Evolutionary conservation across 805 yeast genomes (phyloP), one percentile per base, ranked within the genome.

Genomic region (Sungouiozyma intestinalis): DNA sequence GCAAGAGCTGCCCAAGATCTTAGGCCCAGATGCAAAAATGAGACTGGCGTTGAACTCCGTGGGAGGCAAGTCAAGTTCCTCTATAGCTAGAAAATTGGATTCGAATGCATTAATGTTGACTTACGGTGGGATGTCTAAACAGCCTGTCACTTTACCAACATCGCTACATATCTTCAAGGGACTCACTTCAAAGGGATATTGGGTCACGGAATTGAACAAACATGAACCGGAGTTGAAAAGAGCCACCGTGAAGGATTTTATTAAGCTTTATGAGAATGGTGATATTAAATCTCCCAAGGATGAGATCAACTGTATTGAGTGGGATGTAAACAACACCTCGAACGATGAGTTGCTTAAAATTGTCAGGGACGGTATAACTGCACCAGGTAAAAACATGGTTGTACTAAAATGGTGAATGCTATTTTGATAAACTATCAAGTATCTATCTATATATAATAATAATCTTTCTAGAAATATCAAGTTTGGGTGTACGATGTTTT

Each of bases 41-140:
- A 80, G 76, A 60, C 68, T 92, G 40, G 99, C 86, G 1, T 68
- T 92, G 49, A 92, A 92, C 64, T 85, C 95, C 55, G 90, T 94
- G 31, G 97, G 98, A 42, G 99, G 99, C 29, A 74, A 81, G 46
- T 81, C 86, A 32, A 76, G 86, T 16, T 71, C 94, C 0, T 81
- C 81, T 35, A 71, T 92, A 51, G 90, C 95, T 8, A 73, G 96
- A 51, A 90, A 87, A 60, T 71, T 92, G 43, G 78, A 77, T 33
- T 65, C 68, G 14, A 77, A 84, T 52, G 95, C 92, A 1, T 73
- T 79, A 38, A 67, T 92, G 69, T 76, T 87, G 51, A 86, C 97
- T 1, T 92, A 92, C 57, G 99, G 99, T 29, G 97, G 95, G 33
- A 92, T 92, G 98, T 85, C 97, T 3, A 79, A 81, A 70, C 88